Evolutionary conservation across 257 asterid genomes (phyloP).

Genomic region (Solanum chilense): DNA sequence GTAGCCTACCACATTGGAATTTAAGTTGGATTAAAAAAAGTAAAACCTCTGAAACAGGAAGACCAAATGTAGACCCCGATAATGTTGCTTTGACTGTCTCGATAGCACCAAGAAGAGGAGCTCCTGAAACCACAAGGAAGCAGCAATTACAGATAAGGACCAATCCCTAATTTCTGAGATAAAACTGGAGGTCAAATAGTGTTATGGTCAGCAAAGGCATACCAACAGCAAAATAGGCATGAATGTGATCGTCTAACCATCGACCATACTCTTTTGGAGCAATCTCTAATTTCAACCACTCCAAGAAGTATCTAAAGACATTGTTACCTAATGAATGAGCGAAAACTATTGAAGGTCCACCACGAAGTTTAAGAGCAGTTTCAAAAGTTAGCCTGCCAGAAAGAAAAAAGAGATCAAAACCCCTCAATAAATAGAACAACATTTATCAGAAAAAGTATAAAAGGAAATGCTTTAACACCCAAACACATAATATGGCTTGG

Average conservation of each 20-base stretch:
- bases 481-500: neutral
- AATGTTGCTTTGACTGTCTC: constrained; percentile 78
- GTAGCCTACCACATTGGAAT: neutral
- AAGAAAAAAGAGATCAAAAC: constrained; percentile 11
- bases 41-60: constrained; percentile 90
- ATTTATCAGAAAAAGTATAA: neutral
- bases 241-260: constrained; percentile 94
- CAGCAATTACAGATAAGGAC: constrained; percentile 5
- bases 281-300: constrained; percentile 94
- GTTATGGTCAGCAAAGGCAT: constrained; percentile 23
- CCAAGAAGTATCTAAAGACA: constrained; percentile 97
- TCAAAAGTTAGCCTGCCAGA: constrained; percentile 87
- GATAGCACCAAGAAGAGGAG: constrained; percentile 91
- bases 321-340: constrained; percentile 97
- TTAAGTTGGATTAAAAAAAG: constrained; percentile 4
- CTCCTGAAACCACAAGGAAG: constrained; percentile 42
- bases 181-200: constrained; percentile 3
- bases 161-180: neutral
- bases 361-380: constrained; percentile 93
- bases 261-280: constrained; percentile 77
- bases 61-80: constrained; percentile 81
- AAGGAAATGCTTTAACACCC: neutral
- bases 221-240: constrained; percentile 99
- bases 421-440: neutral
- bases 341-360: constrained; percentile 92